Evolutionary conservation across 345 rosid species (phyloP).

Genomic region (Melastoma malabathricum): DNA sequence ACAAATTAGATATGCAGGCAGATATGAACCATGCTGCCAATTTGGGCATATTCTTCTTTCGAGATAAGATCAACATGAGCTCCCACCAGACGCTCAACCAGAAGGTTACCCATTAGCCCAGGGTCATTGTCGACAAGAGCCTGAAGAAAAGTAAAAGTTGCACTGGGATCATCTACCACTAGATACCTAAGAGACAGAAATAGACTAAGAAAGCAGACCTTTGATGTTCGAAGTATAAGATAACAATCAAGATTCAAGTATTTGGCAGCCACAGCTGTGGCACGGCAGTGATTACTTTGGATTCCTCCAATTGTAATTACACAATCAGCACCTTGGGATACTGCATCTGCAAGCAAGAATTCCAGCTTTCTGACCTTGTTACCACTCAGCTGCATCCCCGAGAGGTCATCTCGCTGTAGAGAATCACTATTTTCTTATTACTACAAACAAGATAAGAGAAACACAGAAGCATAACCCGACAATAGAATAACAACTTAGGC

Average conservation of each 20-base stretch:
- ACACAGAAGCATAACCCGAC: not conserved
- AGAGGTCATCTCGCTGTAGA: conserved; percentile 62
- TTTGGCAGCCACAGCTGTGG: conserved; percentile 81
- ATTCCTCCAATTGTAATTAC: conserved; percentile 80
- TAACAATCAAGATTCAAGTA: conserved; percentile 61
- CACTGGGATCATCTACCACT: not conserved
- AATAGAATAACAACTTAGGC: not conserved
- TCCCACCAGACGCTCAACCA: conserved; percentile 81
- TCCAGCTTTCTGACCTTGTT: conserved; percentile 84
- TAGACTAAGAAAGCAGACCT: conserved; percentile 23
- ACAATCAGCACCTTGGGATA: conserved; percentile 72
- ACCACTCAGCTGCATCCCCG: conserved; percentile 92
- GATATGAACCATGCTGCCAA: conserved; percentile 70
- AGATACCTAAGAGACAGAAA: not conserved
- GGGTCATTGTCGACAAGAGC: conserved; percentile 76
- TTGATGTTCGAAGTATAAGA: conserved; percentile 69
- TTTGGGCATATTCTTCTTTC: conserved; percentile 70
- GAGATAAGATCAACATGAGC: conserved; percentile 78
- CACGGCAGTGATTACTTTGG: conserved; percentile 93
- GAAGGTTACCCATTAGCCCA: conserved; percentile 74
- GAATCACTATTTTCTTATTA: not conserved
- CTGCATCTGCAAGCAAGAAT: conserved; percentile 77
- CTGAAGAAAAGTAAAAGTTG: conserved; percentile 20
- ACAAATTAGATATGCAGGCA: conserved; percentile 1
- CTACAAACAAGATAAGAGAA: conserved; percentile 1